Evolutionary conservation across 176 grass and related monocot species (phyloP).

Genomic region (Oryza longistaminata): DNA sequence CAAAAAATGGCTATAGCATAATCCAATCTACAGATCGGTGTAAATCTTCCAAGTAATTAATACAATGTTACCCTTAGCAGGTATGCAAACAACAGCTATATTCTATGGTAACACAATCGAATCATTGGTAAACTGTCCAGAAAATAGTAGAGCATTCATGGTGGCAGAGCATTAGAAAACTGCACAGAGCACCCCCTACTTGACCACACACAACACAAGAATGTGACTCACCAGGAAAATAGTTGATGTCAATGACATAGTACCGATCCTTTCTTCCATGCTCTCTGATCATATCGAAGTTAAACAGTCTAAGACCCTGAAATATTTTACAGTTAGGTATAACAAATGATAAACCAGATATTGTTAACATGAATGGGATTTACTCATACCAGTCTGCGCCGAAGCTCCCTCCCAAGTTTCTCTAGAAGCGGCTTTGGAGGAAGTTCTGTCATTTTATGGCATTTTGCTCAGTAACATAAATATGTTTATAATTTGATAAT

Average conservation of each 20-base stretch:
- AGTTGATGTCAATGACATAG: constrained; percentile 92
- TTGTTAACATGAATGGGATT: not conserved
- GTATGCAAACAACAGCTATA: not conserved
- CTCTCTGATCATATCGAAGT: constrained; percentile 85
- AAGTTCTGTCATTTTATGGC: constrained; percentile 48
- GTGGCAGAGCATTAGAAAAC: not conserved
- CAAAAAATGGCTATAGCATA: constrained; percentile 10
- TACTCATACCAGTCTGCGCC: constrained; percentile 59
- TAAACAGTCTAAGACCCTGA: constrained; percentile 81
- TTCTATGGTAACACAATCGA: not conserved
- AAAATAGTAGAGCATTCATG: not conserved
- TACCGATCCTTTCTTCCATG: constrained; percentile 70
- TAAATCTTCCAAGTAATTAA: not conserved
- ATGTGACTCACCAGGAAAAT: constrained; percentile 64
- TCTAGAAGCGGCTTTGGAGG: constrained; percentile 74
- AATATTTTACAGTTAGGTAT: constrained; percentile 25
- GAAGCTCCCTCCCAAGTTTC: constrained; percentile 77
- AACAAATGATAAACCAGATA: constrained; percentile 1
- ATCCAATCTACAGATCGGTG: not conserved
- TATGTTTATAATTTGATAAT: constrained; percentile 19
- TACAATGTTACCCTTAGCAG: not conserved
- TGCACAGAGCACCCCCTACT: not conserved
- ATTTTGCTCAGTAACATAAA: constrained; percentile 24
- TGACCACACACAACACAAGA: not conserved
- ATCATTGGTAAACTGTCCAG: not conserved